phyloP scores from a whole-genome alignment of 2,329 filamentous ascomycete species.

The Alternaria brassicicola region DNA sequence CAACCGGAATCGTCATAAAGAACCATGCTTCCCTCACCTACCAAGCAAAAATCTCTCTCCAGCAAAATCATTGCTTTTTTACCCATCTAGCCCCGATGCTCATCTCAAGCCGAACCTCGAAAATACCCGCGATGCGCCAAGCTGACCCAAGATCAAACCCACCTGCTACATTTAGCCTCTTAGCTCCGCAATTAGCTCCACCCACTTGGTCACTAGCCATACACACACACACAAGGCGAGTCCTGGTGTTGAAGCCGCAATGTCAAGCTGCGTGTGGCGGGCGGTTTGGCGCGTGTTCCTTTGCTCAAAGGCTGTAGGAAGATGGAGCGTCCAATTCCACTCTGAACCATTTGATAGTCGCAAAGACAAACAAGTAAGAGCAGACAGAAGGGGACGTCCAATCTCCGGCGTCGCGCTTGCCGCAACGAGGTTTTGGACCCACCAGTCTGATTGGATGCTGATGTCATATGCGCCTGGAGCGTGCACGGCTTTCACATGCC shows the following conservation, averaged over 20 bases:
- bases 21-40: neutral
- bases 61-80: neutral
- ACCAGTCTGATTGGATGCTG: conserved; percentile 10
- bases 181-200: neutral
- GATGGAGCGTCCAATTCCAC: neutral
- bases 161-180: conserved; percentile 9
- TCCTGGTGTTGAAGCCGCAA: neutral
- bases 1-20: neutral
- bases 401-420: conserved; percentile 2
- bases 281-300: neutral
- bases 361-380: neutral
- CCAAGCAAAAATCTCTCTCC: neutral
- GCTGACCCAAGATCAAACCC: neutral
- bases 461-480: conserved; percentile 16
- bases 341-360: neutral
- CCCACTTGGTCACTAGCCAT: neutral
- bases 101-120: neutral
- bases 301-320: neutral
- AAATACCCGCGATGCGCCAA: conserved; percentile 9
- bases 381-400: neutral
- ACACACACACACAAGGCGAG: neutral
- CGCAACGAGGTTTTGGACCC: conserved; percentile 3
- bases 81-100: neutral
- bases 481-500: conserved; percentile 23
- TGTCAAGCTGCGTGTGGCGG: neutral